These are phyloP conservation scores for Phaffomyces antillensis DNA, from an alignment of 805 yeast genomes.

Conservation along the genomic window DNA sequence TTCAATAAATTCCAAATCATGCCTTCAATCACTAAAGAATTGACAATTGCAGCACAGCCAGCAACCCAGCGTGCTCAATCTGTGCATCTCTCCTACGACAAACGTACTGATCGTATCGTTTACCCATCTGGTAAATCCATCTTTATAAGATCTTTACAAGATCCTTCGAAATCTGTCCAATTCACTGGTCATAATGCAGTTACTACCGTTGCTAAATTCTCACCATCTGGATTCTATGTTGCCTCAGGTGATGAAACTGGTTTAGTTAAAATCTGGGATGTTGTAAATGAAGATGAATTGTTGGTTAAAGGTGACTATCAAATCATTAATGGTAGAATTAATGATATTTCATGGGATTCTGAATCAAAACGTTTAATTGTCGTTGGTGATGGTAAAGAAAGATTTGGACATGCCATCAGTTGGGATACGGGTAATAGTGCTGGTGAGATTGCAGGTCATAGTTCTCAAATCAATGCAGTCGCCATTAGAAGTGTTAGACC, in stretches of 20 bases:
- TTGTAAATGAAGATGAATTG: conserved; percentile 42
- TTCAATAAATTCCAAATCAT: conserved; percentile 4
- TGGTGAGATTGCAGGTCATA: conserved; percentile 93
- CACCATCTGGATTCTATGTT: conserved; percentile 84
- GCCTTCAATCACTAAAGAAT: conserved; percentile 19
- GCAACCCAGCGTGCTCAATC: conserved; percentile 63
- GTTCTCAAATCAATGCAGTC: conserved; percentile 76
- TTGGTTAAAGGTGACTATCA: conserved; percentile 73
- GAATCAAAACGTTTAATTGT: conserved; percentile 83
- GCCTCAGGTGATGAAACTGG: conserved; percentile 95
- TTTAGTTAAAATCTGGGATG: conserved; percentile 82
- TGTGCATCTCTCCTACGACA: conserved; percentile 71
- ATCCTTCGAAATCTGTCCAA: conserved; percentile 33
- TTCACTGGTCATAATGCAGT: conserved; percentile 63
- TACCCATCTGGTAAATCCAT: conserved; percentile 77
- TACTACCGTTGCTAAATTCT: conserved; percentile 79
- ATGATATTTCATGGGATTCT: conserved; percentile 86
- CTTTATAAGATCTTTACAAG: conserved; percentile 45
- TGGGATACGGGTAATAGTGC: conserved; percentile 95
- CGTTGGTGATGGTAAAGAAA: conserved; percentile 90
- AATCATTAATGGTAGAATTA: conserved; percentile 73
- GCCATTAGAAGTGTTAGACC: conserved; percentile 79
- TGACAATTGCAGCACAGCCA: conserved; percentile 71
- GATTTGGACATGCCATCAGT: conserved; percentile 87
- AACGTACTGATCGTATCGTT: conserved; percentile 59